Conservation (phyloP, 352 stramenopile species). For the Globisporangium recalcitrans region DNA sequence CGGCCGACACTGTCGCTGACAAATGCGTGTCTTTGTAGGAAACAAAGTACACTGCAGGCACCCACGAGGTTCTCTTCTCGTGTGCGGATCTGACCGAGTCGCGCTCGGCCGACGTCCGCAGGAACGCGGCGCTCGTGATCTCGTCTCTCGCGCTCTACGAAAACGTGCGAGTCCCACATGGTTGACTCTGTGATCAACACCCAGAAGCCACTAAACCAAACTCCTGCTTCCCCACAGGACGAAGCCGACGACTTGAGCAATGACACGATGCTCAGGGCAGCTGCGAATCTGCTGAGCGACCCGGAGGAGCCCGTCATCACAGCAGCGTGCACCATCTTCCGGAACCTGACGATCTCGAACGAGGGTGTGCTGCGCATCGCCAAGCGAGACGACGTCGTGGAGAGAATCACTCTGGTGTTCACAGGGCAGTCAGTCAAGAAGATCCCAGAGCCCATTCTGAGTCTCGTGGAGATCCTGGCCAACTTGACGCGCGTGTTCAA, state of each 20-base stretch:
- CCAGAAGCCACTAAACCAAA: too few relatives aligned
- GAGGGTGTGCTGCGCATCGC: slow-evolving; percentile 45
- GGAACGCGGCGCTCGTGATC: slow-evolving; percentile 39
- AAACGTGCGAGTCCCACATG: slow-evolving; percentile 25
- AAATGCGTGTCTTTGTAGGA: slow-evolving; percentile 16
- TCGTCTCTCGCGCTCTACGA: slow-evolving; percentile 52
- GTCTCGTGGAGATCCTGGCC: slow-evolving; percentile 37
- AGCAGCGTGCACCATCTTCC: slow-evolving; percentile 44
- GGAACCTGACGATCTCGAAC: slow-evolving; percentile 53
- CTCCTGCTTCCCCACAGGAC: slow-evolving; percentile 19
- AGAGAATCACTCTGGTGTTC: slow-evolving; percentile 39
- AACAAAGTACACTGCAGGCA: slow-evolving; percentile 46
- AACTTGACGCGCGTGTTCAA: slow-evolving; percentile 57
- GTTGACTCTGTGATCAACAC: too few relatives aligned
- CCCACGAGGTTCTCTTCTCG: slow-evolving; percentile 45
- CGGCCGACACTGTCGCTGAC: background rate
- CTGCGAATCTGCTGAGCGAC: slow-evolving; percentile 36
- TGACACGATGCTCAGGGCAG: slow-evolving; percentile 47
- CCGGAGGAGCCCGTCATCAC: slow-evolving; percentile 39
- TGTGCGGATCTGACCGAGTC: slow-evolving; percentile 49
- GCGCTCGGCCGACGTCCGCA: slow-evolving; percentile 32
- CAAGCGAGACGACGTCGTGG: slow-evolving; percentile 30
- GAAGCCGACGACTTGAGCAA: slow-evolving; percentile 38
- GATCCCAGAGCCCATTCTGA: slow-evolving; percentile 31
- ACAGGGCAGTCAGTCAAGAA: slow-evolving; percentile 38